Evolutionary conservation across 208 protist genomes (phyloP), one percentile per base, ranked within the genome.

Genomic region (Leishmania turanica): DNA sequence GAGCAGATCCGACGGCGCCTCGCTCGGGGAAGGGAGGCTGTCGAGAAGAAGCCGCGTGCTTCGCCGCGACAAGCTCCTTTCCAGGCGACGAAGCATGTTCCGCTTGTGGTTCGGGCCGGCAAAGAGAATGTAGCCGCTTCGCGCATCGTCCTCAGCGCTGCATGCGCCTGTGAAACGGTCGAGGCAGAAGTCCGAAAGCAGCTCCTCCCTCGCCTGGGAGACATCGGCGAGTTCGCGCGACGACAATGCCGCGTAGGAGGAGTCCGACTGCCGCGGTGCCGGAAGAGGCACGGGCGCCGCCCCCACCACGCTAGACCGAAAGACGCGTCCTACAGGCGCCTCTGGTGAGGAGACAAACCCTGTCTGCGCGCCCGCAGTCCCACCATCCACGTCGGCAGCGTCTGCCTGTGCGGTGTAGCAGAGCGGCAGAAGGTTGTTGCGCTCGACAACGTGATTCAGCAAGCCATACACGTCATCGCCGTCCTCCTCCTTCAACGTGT

Each of bases 401-500:
- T 97, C 90, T 58, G 88, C 79, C 47, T 90, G 69, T 45, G 87
- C 81, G 2, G 90, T 79, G 82, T 90, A 94, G 80, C 91, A 95
- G 34, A 97, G 79, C 3, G 95, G 94, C 62, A 89, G 80, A 4
- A 97, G 78, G 62, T 96, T 88, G 82, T 98, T 97, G 64, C 94
- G 82, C 74, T 93, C 80, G 24, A 92, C 73, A 53, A 97, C 80
- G 80, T 97, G 95, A 75, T 98, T 98, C 40, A 98, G 71, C 89
- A 98, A 84, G 9, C 89, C 92, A 75, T 96, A 94, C 21, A 95
- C 93, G 83, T 97, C 87, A 76, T 98, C 95, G 27, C 95, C 95
- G 82, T 98, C 93, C 78, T 97, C 95, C 42, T 97, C 93, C 21
- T 84, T 85, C 24, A 98, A 80, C 0, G 87, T 92, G 80, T 97